Conservation (phyloP, 495 filamentous ascomycete species). For the Sabuloglossum arenarium region DNA sequence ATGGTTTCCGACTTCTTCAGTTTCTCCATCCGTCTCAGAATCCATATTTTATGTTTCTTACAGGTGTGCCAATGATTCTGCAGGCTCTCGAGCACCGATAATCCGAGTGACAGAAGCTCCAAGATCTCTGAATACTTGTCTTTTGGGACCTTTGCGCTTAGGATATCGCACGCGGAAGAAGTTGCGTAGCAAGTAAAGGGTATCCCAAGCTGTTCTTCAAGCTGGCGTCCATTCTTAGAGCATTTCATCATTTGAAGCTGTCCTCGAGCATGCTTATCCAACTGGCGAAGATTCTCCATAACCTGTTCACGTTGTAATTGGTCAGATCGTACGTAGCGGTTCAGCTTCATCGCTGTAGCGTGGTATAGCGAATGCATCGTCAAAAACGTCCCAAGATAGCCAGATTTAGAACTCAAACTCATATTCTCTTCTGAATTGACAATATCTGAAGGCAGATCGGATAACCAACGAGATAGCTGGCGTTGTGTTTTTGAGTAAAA, state of each 20-base stretch:
- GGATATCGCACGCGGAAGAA: constrained; percentile 1
- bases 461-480: constrained; percentile 29
- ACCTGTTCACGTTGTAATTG: not conserved
- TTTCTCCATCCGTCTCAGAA: not conserved
- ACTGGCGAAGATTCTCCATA: not conserved
- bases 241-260: not conserved
- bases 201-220: not conserved
- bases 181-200: constrained; percentile 1
- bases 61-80: not conserved
- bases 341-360: constrained; percentile 35
- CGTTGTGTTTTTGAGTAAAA: constrained; percentile 28
- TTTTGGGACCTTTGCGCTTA: not conserved
- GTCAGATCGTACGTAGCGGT: constrained; percentile 29
- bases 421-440: constrained; percentile 29
- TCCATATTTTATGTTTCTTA: not conserved
- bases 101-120: not conserved
- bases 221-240: not conserved
- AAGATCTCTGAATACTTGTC: not conserved
- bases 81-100: not conserved
- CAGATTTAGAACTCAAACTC: constrained; percentile 22
- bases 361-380: constrained; percentile 41
- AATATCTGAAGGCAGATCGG: constrained; percentile 23
- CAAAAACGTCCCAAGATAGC: constrained; percentile 31
- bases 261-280: not conserved
- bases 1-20: not conserved